phyloP scores from a whole-genome alignment of 371 early-diverging fungal species.

The Haplosporangium sp. region DNA sequence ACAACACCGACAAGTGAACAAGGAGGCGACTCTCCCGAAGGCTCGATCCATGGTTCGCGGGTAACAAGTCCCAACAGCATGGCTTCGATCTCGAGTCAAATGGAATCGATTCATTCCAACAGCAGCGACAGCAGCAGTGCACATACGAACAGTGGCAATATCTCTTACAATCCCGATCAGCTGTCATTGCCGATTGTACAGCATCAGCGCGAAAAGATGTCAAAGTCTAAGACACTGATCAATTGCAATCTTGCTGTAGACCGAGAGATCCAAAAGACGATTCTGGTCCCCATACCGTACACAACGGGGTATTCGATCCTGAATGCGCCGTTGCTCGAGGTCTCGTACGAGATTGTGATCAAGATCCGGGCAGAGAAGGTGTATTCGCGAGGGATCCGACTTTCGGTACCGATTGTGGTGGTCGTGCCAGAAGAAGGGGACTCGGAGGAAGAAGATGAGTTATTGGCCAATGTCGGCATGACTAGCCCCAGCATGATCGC shows the following conservation, averaged over 20 bases:
- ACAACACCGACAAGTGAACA: conserved; percentile 34
- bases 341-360: conserved; percentile 53
- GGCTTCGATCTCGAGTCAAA: conserved; percentile 42
- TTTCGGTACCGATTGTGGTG: conserved; percentile 45
- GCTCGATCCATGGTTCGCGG: conserved; percentile 20
- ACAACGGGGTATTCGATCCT: conserved; percentile 44
- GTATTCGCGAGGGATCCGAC: conserved; percentile 27
- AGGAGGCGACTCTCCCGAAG: conserved; percentile 39
- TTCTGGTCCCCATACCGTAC: conserved; percentile 35
- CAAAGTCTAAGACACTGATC: conserved; percentile 36
- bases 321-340: conserved; percentile 48
- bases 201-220: conserved; percentile 48
- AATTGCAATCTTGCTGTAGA: conserved; percentile 40
- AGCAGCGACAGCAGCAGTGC: conserved; percentile 22
- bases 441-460: conserved; percentile 37
- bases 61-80: conserved; percentile 44
- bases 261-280: conserved; percentile 55
- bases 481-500: conserved; percentile 13
- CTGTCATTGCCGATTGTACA: conserved; percentile 32
- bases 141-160: conserved; percentile 9
- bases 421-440: conserved; percentile 49
- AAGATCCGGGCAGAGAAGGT: conserved; percentile 51
- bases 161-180: conserved; percentile 18
- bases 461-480: conserved; percentile 25
- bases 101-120: conserved; percentile 34